Conservation (phyloP, 768 basidiomycete species). For the Pholiota molesta region DNA sequence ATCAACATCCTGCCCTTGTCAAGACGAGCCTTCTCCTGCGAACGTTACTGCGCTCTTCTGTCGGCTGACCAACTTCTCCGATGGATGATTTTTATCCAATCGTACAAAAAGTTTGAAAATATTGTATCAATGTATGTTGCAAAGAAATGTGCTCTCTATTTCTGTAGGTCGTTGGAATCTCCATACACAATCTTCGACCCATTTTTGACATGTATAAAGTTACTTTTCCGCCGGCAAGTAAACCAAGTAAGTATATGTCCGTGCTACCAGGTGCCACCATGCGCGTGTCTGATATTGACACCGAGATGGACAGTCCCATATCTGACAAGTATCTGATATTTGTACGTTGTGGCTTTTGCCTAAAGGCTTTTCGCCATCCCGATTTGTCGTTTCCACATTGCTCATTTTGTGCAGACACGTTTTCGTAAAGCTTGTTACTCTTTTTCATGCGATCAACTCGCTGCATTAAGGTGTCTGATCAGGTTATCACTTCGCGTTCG, state of each 20-base stretch:
- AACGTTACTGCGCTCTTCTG: background rate
- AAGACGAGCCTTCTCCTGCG: no score
- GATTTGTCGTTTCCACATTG: slow-evolving; percentile 4
- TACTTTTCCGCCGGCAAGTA: background rate
- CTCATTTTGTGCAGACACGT: slow-evolving; percentile 7
- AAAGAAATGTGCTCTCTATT: no score
- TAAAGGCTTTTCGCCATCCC: background rate
- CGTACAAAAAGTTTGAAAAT: no score
- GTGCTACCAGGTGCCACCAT: no score
- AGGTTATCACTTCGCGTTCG: background rate
- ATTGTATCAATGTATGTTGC: no score
- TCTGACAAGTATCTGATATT: background rate
- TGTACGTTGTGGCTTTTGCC: background rate
- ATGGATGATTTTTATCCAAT: background rate
- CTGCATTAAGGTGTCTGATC: background rate
- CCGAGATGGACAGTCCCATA: slow-evolving; percentile 4
- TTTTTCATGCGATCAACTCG: slow-evolving; percentile 2
- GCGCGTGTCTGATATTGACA: background rate
- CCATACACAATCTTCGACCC: no score
- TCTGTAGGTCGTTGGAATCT: no score
- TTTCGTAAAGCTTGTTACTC: slow-evolving; percentile 7
- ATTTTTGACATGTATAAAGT: background rate
- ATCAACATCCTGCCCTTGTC: no score
- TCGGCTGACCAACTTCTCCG: background rate
- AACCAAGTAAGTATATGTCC: background rate